Evolutionary conservation across 768 basidiomycete species (phyloP), one percentile per base, ranked within the genome.

Genomic region (Tylopilus sp.): DNA sequence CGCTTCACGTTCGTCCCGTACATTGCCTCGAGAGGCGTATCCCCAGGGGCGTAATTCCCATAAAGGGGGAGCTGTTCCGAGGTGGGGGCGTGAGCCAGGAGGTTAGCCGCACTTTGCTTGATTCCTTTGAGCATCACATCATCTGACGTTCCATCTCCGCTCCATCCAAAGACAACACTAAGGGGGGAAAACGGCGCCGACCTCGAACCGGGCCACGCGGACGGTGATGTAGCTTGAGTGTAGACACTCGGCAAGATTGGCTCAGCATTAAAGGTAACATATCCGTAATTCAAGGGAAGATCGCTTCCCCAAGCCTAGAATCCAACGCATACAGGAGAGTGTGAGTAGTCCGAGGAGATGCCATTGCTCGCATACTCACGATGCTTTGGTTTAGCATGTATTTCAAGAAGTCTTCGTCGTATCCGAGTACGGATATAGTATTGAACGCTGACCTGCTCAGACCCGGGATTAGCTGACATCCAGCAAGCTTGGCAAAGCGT

Each of bases 41-140:
- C 75, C 35, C 56, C 66, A 6, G 79, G 66, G 5, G 83, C 83
- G 55, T 86, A 85, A 62, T 88, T 88, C 23, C 73, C 71, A 60
- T 88, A 86, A 44, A 76, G 52, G 4, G 77, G 58, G 3, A 72
- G 74, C n/a, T 67, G 59, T 7, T 60, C 53, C 40, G 50, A 79
- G 75, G 11, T 77, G 77, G 44, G 75, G 66, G 73, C 75, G 13
- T 74, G 69, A 25, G 67, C 55, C n/a, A 59, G 66, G 40, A 85
- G 69, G 9, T 68, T 68, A 1, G 59, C 69, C 1, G 73, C 69
- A 48, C 74, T 77, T 28, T 70, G 51, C 17, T 62, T 63, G 17
- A 72, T 67, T 8, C 79, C 75, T 20, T 70, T 44, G 15, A 75
- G 61, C 47, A 83, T 72, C 25, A 59, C 49, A 5, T 62, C 62